Evolutionary conservation across 345 rosid genomes (phyloP).

Genomic region (Geranium rotundifolium): DNA sequence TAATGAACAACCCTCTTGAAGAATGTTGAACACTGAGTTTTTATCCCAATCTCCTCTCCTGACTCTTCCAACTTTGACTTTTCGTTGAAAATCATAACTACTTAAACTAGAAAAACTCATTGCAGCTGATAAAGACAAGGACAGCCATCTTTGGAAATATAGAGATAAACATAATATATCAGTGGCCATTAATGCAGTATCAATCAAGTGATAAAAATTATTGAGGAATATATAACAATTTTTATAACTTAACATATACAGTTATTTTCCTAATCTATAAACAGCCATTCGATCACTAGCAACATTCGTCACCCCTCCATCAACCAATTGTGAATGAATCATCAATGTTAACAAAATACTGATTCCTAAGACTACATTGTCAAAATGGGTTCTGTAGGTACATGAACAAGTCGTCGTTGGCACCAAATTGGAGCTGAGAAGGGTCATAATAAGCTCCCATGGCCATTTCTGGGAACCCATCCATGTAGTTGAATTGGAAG

Average conservation of each 20-base stretch:
- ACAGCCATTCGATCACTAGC: neutral
- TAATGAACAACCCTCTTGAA: no score
- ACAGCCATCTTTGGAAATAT: no score
- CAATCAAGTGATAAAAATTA: no score
- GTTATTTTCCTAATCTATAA: neutral
- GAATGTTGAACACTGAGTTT: no score
- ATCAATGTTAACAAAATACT: neutral
- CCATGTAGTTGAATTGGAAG: conserved; percentile 26
- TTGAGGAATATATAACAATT: no score
- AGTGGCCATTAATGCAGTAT: no score
- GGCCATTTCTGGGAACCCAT: conserved; percentile 22
- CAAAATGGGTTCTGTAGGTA: conserved; percentile 18
- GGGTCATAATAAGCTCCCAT: conserved; percentile 31
- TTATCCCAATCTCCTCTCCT: no score
- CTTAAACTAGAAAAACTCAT: no score
- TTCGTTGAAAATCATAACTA: no score
- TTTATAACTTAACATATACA: neutral
- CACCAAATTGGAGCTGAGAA: conserved; percentile 29
- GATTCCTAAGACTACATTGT: neutral
- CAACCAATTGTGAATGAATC: neutral
- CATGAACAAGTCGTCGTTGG: conserved; percentile 24
- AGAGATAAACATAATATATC: no score
- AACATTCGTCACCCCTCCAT: neutral
- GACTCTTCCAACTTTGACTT: no score
- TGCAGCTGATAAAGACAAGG: no score